Base-by-base conservation (phyloP, 1,284 basidiomycete species). In the Pseudozyma pruni region DNA sequence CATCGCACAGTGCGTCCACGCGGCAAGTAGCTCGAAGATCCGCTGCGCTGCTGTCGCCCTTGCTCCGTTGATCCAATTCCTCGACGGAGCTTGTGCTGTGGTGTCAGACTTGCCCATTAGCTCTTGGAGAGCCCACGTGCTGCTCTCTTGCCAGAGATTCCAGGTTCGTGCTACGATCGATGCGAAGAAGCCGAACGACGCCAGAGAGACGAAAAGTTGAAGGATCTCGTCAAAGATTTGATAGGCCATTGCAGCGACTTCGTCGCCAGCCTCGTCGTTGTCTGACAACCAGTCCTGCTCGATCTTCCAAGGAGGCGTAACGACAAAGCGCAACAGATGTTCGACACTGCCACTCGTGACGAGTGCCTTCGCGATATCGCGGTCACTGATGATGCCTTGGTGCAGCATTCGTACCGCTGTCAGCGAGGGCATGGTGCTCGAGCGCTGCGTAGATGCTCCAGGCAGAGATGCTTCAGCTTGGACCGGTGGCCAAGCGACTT, bases 1-100 rank as follows among this genome's bases (percentile, higher is more conserved):
- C 19, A 88, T 87, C 0, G 93, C 91, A 72, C 92, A 94, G 1
- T 88, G 85, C 8, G 86, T 90, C 93, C 93, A 97, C 0, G 86
- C 84, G 51, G 88, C 86, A 1, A 92, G 74, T 4, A 92, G 81
- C 20, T 79, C 74, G 32, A 83, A 82, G 72, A 84, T 84, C 0
- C 63, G 32, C 34, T 70, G 67, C 8, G 60, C 56, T 8, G 56
- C 51, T 19, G 44, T 59, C 27, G n/a, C 19, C 16, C 42, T 60
- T 22, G 54, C 50, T 25, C 62, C 58, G 8, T 38, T 14, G 8
- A 52, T 35, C 50, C 60, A 67, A 4, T 17, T 32, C 20, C 43
- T 20, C 22, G 17, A 41, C 3, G 57, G 40, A 4, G 27, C 19
- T 17, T 35, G 25, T 8, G 35, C 25, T 13, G 33, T 33, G 20